Conservation (phyloP, 2,329 filamentous ascomycete genomes). For the Ciborinia camelliae region DNA sequence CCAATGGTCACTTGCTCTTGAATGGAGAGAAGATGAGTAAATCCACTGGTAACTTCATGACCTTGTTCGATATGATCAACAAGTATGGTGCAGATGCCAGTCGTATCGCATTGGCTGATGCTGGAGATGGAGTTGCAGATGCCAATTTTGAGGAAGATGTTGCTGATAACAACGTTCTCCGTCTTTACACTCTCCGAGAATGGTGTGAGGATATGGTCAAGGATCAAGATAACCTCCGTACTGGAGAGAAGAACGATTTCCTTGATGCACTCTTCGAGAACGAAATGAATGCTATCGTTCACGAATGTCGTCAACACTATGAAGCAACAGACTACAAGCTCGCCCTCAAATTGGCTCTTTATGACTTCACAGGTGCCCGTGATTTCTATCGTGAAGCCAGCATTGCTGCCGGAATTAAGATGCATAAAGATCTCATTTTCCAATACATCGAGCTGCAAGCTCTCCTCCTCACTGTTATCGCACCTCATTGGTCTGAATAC, state of each 20-base stretch:
- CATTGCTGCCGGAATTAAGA: slow-evolving; percentile 71
- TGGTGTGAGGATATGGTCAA: slow-evolving; percentile 86
- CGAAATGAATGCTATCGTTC: slow-evolving; percentile 81
- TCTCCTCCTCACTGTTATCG: slow-evolving; percentile 75
- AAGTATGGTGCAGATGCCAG: slow-evolving; percentile 96
- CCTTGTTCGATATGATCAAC: slow-evolving; percentile 75
- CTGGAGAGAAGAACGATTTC: slow-evolving; percentile 71
- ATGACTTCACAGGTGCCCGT: slow-evolving; percentile 84
- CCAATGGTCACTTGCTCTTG: slow-evolving; percentile 88
- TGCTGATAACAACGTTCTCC: slow-evolving; percentile 85
- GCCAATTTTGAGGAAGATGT: slow-evolving; percentile 97
- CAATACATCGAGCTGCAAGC: slow-evolving; percentile 86
- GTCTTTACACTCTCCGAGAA: slow-evolving; percentile 76
- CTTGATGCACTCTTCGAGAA: slow-evolving; percentile 90
- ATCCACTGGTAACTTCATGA: slow-evolving; percentile 96
- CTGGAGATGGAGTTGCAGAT: slow-evolving; percentile 89
- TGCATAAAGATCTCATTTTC: slow-evolving; percentile 77
- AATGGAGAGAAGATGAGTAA: slow-evolving; percentile 99
- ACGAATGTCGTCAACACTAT: slow-evolving; percentile 76
- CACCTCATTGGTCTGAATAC: slow-evolving; percentile 92
- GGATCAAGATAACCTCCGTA: slow-evolving; percentile 68
- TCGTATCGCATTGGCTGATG: slow-evolving; percentile 87
- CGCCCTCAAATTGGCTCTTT: slow-evolving; percentile 81
- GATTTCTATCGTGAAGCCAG: slow-evolving; percentile 88
- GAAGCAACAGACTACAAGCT: slow-evolving; percentile 76